Evolutionary conservation across 2,329 filamentous ascomycete genomes (phyloP), one percentile per base, ranked within the genome.

Genomic region (Colletotrichum shisoi): DNA sequence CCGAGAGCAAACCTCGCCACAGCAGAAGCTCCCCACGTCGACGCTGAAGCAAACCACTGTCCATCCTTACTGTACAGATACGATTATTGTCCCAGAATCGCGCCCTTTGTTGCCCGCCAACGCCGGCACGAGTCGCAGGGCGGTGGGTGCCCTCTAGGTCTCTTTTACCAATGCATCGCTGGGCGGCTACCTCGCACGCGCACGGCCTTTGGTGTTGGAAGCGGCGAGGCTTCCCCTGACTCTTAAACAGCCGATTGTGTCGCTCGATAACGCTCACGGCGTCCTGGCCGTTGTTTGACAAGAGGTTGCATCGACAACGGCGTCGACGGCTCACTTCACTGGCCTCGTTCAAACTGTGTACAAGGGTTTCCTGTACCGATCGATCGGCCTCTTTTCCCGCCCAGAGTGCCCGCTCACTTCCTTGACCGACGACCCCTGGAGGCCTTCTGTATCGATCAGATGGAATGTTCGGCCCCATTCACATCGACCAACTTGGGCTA

Each of bases 221-320:
- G 56, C 54, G 21, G 60, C 39, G 49, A 60, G 39, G 61, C 64
- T 65, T 51, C 54, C 56, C 65, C 65, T 68, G 65, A 65, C 45
- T 60, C 54, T 67, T 54, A 64, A 67, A 67, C 64, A 42, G 61
- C 61, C 61, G 44, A 56, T 56, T 52, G 49, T 31, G 27, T 65
- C 61, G 49, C 12, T 49, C 42, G 19, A 45, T 37, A 17, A 60
- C 61, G 34, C 53, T 34, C 54, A 31, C 49, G 54, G 42, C 64
- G 61, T 60, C 37, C 54, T 51, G 49, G 49, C 37, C 42, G 37
- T 40, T 56, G 54, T 37, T 42, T 27, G 57, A 56, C 37, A 39
- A 31, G 48, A 67, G 40, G 54, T 64, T 44, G 19, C 62, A 56
- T 65, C 56, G 15, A 59, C 37, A 37, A 37, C 64, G 54, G 13